Conservation (phyloP, 768 basidiomycete species). For the Calocybe indica region DNA sequence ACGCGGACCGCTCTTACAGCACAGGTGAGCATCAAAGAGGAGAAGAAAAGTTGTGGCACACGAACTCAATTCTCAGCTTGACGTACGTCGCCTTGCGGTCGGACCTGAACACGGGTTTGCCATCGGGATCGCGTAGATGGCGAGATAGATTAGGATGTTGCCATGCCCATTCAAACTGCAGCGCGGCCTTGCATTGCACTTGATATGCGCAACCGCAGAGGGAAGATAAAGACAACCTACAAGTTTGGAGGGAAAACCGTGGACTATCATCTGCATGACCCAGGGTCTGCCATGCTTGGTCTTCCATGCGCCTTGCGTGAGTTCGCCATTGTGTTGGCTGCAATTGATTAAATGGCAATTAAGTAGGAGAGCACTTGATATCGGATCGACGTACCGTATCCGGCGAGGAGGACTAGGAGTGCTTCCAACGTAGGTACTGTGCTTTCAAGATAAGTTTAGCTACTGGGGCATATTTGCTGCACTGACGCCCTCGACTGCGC, state of each 20-base stretch:
- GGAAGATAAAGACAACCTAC: conserved; percentile 17
- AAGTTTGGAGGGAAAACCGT: conserved; percentile 74
- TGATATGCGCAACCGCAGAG: background rate
- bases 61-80: conserved; percentile 43
- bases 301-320: conserved; percentile 64
- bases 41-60: background rate
- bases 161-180: conserved; percentile 86
- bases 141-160: conserved; percentile 69
- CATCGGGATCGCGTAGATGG: conserved; percentile 47
- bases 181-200: conserved; percentile 44
- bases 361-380: background rate
- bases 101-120: conserved; percentile 30
- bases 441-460: conserved; percentile 4
- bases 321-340: conserved; percentile 80
- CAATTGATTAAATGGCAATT: background rate
- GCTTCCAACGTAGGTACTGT: conserved; percentile 72
- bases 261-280: conserved; percentile 83
- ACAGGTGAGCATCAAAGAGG: background rate
- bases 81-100: conserved; percentile 27
- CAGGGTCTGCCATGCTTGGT: conserved; percentile 60
- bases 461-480: background rate
- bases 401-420: conserved; percentile 62
- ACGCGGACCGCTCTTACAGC: conserved; percentile 45
- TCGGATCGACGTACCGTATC: conserved; percentile 37
- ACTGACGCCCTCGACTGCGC: conserved; percentile 39